phyloP scores from a whole-genome alignment of 495 filamentous ascomycete species.

The Pseudotulostoma volvatum region DNA sequence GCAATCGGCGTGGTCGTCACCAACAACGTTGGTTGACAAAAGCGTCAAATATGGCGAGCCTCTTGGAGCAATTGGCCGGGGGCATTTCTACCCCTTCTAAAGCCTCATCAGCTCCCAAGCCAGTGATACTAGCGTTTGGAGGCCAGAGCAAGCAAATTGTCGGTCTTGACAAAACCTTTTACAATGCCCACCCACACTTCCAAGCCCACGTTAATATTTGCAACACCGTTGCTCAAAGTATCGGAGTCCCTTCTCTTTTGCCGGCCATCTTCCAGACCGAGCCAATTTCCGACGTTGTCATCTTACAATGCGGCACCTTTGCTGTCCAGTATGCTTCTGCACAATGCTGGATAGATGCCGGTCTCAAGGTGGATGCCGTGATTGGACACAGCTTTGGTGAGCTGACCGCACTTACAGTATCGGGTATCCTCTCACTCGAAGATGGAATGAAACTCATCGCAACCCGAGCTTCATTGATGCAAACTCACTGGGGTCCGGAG shows the following conservation, averaged over 20 bases:
- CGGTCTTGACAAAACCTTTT: slow-evolving; percentile 24
- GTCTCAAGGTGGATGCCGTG: slow-evolving; percentile 15
- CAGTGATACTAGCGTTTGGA: slow-evolving; percentile 38
- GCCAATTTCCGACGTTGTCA: slow-evolving; percentile 21
- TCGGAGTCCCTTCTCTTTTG: slow-evolving; percentile 23
- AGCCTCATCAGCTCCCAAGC: slow-evolving; percentile 4
- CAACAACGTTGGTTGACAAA: slow-evolving; percentile 4
- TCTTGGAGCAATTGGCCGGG: slow-evolving; percentile 4
- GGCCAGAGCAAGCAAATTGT: slow-evolving; percentile 32
- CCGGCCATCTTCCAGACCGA: slow-evolving; percentile 32
- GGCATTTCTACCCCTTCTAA: not conserved
- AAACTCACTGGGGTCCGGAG: slow-evolving; percentile 22
- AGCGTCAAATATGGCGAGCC: slow-evolving; percentile 5
- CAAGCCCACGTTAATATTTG: slow-evolving; percentile 25
- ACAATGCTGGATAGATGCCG: slow-evolving; percentile 23
- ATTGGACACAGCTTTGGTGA: slow-evolving; percentile 30
- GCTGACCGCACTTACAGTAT: slow-evolving; percentile 16
- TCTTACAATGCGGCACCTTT: slow-evolving; percentile 26
- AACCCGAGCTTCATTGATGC: slow-evolving; percentile 22
- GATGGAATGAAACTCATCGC: slow-evolving; percentile 22
- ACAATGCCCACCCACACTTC: slow-evolving; percentile 17
- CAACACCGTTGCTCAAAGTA: slow-evolving; percentile 6
- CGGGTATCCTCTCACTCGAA: slow-evolving; percentile 12
- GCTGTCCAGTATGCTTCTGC: slow-evolving; percentile 24
- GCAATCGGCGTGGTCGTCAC: not conserved